Base-by-base conservation (phyloP, 108 stramenopile species). In the Cylindrotheca closterium region DNA sequence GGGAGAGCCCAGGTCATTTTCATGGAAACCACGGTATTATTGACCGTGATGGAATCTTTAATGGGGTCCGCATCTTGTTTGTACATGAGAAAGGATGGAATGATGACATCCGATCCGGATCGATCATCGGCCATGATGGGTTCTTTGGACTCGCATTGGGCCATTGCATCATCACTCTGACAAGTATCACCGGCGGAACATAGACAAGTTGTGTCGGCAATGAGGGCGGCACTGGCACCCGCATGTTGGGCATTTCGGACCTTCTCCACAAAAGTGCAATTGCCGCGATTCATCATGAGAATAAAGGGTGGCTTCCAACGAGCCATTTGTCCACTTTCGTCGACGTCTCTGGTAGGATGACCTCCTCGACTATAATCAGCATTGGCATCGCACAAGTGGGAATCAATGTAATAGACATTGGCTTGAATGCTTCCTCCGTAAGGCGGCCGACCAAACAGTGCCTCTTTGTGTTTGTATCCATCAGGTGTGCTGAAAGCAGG, bases 91-190 rank as follows among this genome's bases (percentile, higher is more conserved):
- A 95, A 86, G 45, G 89, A 77, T 23, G 96, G 95, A 51, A 97
- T 97, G 63, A 89, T 78, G 70, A 97, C 87, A 78, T 97, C 96
- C 21, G 76, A 68, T 7, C 96, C 96, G 50, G 81, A 84, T 34
- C 96, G 95, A 70, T 97, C 96, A 68, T 97, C 96, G n/a, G 96
- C 96, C 96, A 97, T 96, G 75, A 95, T 92, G 32, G 96, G 96
- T 73, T 96, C 96, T 21, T 67, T 59, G 27, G 80, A 79, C 76
- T 88, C 84, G 63, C 89, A 91, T 42, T 65, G 67, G 4, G 73
- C 74, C 7, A 7, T 15, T 7, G 37, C 37, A 46, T 70, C 58
- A 33, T 77, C 77, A 21, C 65, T 71, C 18, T 71, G 59, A 21
- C 59, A 42, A 58, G 70, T 74, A 34, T 71, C 69, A 15, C 31